Evolutionary conservation across 1,284 basidiomycete genomes (phyloP), one percentile per base, ranked within the genome.

Genomic region (Malassezia psittaci): DNA sequence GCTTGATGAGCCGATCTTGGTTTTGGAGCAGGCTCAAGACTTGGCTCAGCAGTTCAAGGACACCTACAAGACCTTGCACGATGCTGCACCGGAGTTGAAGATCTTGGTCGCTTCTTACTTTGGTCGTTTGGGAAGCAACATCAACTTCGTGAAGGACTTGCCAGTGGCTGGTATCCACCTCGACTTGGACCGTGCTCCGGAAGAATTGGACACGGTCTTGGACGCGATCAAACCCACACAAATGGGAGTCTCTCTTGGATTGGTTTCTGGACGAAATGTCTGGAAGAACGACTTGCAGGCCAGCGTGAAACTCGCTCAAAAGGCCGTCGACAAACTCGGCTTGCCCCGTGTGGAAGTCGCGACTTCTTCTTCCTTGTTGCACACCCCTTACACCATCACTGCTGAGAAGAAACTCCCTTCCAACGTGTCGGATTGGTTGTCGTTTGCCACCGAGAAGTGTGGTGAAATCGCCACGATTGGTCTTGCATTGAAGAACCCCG

Each of bases 221-320:
- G 81, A 81, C 51, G 90, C 90, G 59, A 77, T 96, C 77, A 54
- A 52, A 44, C 46, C 51, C 51, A 69, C 60, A 54, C 79, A 79
- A 76, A 83, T 91, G 65, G 77, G 85, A 61, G 82, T 99, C 57
- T 98, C 94, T 56, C 85, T 98, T 64, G 94, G 94, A 79, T 77
- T 98, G 62, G 88, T 99, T 64, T 98, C 94, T 41, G 94, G 94
- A 62, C 90, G 94, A 76, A 98, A 98, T 82, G 90, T 99, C 80
- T 99, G 94, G 94, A 99, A 98, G 84, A 88, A 85, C 62, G 93
- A 98, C 79, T 85, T 98, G 72, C 79, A 81, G 67, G 85, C 83
- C 50, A 86, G 88, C 58, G 82, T 93, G 79, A 84, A 85, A 74
- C 79, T 83, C 50, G 89, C 83, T 59, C 84, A 93, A 80, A 88